phyloP scores from a whole-genome alignment of 371 early-diverging fungal genomes.

The Dichotomocladium elegans region DNA sequence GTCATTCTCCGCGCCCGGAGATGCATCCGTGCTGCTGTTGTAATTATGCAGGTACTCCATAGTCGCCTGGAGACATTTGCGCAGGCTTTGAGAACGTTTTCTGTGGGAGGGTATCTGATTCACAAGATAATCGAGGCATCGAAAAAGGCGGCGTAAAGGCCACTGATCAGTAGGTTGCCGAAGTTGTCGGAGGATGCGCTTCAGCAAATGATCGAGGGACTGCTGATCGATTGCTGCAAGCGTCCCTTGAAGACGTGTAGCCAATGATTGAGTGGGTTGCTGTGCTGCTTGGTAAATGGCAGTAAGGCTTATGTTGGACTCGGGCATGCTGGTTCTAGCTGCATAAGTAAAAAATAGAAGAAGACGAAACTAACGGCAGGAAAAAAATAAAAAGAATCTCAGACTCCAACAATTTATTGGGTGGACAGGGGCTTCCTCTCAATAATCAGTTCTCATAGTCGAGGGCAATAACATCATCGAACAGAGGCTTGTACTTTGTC shows the following conservation, averaged over 20 bases:
- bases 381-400: too few relatives aligned
- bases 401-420: not conserved
- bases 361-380: too few relatives aligned
- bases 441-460: constrained; percentile 30
- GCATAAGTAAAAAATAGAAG: not conserved
- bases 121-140: constrained; percentile 11
- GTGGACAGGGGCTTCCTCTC: not conserved
- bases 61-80: constrained; percentile 5
- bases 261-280: not conserved
- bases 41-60: not conserved
- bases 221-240: not conserved
- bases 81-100: not conserved
- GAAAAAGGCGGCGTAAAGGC: constrained; percentile 7
- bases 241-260: not conserved
- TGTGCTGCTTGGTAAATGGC: constrained; percentile 3
- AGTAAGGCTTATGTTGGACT: constrained; percentile 1
- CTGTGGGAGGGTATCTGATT: not conserved
- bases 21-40: not conserved
- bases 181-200: constrained; percentile 1
- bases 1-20: not conserved
- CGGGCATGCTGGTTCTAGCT: not conserved
- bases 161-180: constrained; percentile 7
- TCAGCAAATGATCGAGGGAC: constrained; percentile 3
- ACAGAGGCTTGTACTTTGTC: constrained; percentile 22
- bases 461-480: constrained; percentile 40